Base-by-base conservation (phyloP, 306 rosid genomes). In the Casuarina equisetifolia region DNA sequence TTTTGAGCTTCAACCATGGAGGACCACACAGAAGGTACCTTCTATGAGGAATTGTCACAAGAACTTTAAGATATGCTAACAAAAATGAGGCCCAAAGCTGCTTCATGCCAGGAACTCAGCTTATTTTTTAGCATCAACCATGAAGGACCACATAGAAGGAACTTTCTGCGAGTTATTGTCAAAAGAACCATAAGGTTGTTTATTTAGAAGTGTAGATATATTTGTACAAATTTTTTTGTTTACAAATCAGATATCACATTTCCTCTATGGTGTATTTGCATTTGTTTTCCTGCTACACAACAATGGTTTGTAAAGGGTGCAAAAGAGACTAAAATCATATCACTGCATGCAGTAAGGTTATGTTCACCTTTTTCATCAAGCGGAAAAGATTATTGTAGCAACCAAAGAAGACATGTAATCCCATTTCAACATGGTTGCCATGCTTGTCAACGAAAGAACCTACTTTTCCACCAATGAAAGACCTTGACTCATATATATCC, bases 391-490 rank as follows among this genome's bases (percentile, higher is more conserved):
- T 95, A 87, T 78, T 95, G 82, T 95, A 95, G 84, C 98, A 95
- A 54, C 99, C 99, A 51, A 95, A 95, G 89, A 95, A 95, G 73
- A 95, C 99, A 69, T 95, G 99, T 70, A 95, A 84, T 82, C 99
- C 99, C 99, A 95, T 95, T 84, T 95, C 99, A 79, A 95, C 90
- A 84, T 95, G 97, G 78, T 95, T 95, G 74, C 99, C 99, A 63
- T 76, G 80, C 82, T 69, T 91, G 85, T 95, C 99, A 73, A 95
- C 96, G 79, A 95, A 95, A 35, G 99, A 95, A 53, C 97, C 99
- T 77, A 95, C 99, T 90, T 95, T 95, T 44, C 99, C 99, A 38
- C 99, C 99, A 58, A 92, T 91, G 77, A 95, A 95, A 72, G 91
- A 3, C 79, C 97, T 89, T 2, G 97, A 95, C 74, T 95, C 99